Percentiles rank a stretch among this genome's conserved stretches.
These are phyloP conservation scores for Torulaspora franciscae DNA, from an alignment of 805 yeast genomes.

Conservation along the genomic window DNA sequence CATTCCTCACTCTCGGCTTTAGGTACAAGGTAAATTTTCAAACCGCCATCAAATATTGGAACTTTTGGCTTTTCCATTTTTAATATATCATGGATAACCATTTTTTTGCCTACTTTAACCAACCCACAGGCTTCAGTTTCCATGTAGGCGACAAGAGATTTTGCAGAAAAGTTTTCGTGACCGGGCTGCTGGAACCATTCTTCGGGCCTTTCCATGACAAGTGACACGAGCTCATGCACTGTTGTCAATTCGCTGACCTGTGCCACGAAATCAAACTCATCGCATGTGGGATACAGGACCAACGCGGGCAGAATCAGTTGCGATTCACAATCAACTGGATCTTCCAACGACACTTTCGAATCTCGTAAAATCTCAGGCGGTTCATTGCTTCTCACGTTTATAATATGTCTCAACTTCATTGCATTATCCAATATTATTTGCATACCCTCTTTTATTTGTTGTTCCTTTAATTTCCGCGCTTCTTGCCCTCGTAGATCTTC, in stretches of 20 bases:
- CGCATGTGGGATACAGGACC: slow-evolving; percentile 74
- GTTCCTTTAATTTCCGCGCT: slow-evolving; percentile 18
- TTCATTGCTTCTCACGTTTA: slow-evolving; percentile 44
- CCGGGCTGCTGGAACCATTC: slow-evolving; percentile 60
- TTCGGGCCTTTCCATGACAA: slow-evolving; percentile 60
- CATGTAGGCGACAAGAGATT: slow-evolving; percentile 66
- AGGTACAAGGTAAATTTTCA: slow-evolving; percentile 76
- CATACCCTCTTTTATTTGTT: slow-evolving; percentile 38
- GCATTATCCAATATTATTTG: slow-evolving; percentile 52
- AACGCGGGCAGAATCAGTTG: slow-evolving; percentile 78
- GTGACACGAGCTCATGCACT: slow-evolving; percentile 55
- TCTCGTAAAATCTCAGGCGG: slow-evolving; percentile 56
- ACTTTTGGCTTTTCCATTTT: slow-evolving; percentile 57
- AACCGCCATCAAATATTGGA: slow-evolving; percentile 70
- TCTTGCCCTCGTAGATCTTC: slow-evolving; percentile 33
- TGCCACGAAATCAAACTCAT: slow-evolving; percentile 78
- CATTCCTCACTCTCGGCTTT: slow-evolving; percentile 59
- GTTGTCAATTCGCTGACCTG: slow-evolving; percentile 69
- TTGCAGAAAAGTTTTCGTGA: slow-evolving; percentile 54
- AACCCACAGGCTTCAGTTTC: slow-evolving; percentile 82
- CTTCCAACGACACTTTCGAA: slow-evolving; percentile 54
- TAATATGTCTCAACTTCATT: slow-evolving; percentile 52
- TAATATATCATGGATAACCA: slow-evolving; percentile 58
- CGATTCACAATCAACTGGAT: slow-evolving; percentile 62
- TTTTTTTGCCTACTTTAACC: slow-evolving; percentile 77